Evolutionary conservation across 257 asterid species (phyloP).

Genomic region (Craterostigma plantagineum): DNA sequence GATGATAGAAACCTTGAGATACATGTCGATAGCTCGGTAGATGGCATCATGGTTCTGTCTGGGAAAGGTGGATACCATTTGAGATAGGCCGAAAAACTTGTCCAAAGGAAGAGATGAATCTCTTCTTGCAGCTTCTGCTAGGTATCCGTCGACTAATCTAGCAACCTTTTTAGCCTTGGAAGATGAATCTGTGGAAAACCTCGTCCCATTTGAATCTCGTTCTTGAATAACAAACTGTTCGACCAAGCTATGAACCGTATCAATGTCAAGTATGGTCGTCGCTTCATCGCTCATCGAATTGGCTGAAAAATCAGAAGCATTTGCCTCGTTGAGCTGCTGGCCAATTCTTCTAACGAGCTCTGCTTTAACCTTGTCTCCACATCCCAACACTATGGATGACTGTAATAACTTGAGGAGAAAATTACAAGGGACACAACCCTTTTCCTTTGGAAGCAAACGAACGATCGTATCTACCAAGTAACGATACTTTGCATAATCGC

Average conservation of each 20-base stretch:
- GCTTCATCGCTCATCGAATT: too few species aligned
- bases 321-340: slow-evolving; percentile 51
- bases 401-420: slow-evolving; percentile 53
- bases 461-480: slow-evolving; percentile 45
- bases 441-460: slow-evolving; percentile 35
- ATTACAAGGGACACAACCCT: slow-evolving; percentile 30
- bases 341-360: slow-evolving; percentile 41
- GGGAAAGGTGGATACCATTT: slow-evolving; percentile 42
- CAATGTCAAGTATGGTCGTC: slow-evolving; percentile 29
- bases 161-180: slow-evolving; percentile 63
- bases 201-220: slow-evolving; percentile 13
- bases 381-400: slow-evolving; percentile 31
- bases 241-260: slow-evolving; percentile 38
- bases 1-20: slow-evolving; percentile 38
- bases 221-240: slow-evolving; percentile 45
- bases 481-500: slow-evolving; percentile 27
- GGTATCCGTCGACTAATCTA: slow-evolving; percentile 51
- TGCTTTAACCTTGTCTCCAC: slow-evolving; percentile 32
- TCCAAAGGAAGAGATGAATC: slow-evolving; percentile 35
- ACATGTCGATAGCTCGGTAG: slow-evolving; percentile 73
- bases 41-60: slow-evolving; percentile 61
- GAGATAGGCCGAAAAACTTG: slow-evolving; percentile 39
- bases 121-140: slow-evolving; percentile 60
- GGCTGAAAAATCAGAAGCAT: slow-evolving; percentile 35
- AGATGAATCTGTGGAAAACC: slow-evolving; percentile 16